Evolutionary conservation across 2,329 filamentous ascomycete genomes (phyloP).

Genomic region (Penicillium aurantiogriseum): DNA sequence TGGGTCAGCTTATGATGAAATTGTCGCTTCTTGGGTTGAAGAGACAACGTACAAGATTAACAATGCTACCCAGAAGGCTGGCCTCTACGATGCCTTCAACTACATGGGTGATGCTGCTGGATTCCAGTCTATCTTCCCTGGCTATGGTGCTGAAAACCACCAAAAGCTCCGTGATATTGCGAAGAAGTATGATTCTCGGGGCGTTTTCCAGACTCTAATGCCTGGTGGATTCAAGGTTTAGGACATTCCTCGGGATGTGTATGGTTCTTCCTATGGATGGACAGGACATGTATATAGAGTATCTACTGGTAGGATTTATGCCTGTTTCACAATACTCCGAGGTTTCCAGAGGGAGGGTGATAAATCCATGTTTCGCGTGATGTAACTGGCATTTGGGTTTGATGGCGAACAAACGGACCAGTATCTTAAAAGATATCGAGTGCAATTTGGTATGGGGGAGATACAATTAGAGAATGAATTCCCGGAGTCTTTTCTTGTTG

Average conservation of each 20-base stretch:
- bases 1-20: too few species aligned
- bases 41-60: too few species aligned
- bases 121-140: too few species aligned
- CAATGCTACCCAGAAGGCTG: too few species aligned
- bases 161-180: conserved; percentile 30
- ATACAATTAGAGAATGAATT: conserved; percentile 20
- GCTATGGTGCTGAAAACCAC: too few species aligned
- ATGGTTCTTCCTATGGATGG: background rate
- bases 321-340: background rate
- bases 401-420: too few species aligned
- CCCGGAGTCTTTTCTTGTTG: conserved; percentile 23
- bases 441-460: background rate
- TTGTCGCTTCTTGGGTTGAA: too few species aligned
- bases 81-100: too few species aligned
- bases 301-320: background rate
- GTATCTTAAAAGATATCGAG: too few species aligned
- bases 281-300: background rate
- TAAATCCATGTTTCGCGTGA: background rate
- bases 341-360: background rate
- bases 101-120: too few species aligned
- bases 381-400: background rate
- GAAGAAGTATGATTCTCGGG: conserved; percentile 38
- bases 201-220: conserved; percentile 39
- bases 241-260: background rate
- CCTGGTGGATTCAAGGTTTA: conserved; percentile 43